These are phyloP conservation scores for Trichaptum fuscoviolaceum DNA, from an alignment of 768 basidiomycete genomes.

Conservation along the genomic window DNA sequence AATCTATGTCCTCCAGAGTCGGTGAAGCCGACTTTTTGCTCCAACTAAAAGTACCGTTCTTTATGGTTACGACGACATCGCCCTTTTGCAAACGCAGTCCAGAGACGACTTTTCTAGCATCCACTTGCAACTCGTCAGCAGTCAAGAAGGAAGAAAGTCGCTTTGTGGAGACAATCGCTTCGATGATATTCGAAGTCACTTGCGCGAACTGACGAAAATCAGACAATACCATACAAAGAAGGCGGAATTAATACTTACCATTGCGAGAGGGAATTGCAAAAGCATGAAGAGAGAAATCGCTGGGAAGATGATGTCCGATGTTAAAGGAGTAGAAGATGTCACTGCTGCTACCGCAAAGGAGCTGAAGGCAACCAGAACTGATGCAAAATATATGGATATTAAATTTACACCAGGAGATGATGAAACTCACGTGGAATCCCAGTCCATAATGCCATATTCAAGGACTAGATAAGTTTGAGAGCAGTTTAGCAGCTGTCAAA, in stretches of 20 bases:
- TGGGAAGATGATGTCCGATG: constrained; percentile 93
- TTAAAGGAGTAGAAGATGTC: constrained; percentile 62
- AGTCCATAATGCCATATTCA: constrained; percentile 59
- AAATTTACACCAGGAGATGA: background rate
- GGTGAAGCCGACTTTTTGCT: constrained; percentile 46
- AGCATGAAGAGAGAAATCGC: constrained; percentile 88
- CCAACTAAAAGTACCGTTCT: constrained; percentile 82
- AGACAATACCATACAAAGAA: constrained; percentile 5
- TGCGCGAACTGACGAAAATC: constrained; percentile 46
- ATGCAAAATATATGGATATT: constrained; percentile 5
- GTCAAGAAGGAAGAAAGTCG: constrained; percentile 73
- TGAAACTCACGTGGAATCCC: constrained; percentile 54
- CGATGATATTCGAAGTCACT: constrained; percentile 77
- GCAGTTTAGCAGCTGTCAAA: background rate
- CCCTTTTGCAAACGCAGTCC: constrained; percentile 42
- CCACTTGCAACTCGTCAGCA: constrained; percentile 74
- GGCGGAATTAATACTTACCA: constrained; percentile 41
- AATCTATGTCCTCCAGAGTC: constrained; percentile 70
- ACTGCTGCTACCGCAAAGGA: constrained; percentile 72
- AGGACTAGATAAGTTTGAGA: constrained; percentile 31
- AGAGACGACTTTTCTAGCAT: constrained; percentile 57
- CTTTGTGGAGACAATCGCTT: constrained; percentile 77
- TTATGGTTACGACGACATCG: constrained; percentile 58
- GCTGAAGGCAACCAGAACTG: constrained; percentile 73
- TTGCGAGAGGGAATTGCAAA: constrained; percentile 78